These are phyloP conservation scores for Firmiana major DNA, from an alignment of 345 rosid species.

Conservation along the genomic window DNA sequence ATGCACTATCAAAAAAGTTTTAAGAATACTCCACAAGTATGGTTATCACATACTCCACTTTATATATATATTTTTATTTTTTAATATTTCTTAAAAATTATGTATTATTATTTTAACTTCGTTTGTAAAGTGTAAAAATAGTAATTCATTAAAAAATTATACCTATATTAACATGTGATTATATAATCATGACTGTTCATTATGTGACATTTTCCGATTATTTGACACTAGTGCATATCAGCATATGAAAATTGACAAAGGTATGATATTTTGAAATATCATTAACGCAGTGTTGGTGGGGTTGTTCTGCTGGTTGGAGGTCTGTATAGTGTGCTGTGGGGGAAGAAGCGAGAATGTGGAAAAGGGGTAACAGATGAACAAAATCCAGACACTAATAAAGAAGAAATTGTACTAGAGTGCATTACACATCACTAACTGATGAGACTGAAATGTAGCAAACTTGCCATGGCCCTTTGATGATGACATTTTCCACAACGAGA, in stretches of 20 bases:
- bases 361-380: slow-evolving; percentile 21
- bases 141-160: background rate
- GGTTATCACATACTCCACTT: too few relatives aligned
- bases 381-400: slow-evolving; percentile 25
- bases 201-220: background rate
- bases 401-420: slow-evolving; percentile 32
- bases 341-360: slow-evolving; percentile 57
- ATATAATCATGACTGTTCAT: background rate
- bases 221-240: background rate
- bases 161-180: background rate
- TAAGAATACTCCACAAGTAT: too few relatives aligned
- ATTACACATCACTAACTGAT: slow-evolving; percentile 21
- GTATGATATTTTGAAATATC: background rate
- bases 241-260: background rate
- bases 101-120: too few relatives aligned
- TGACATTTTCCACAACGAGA: background rate
- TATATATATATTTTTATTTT: too few relatives aligned
- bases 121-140: too few relatives aligned
- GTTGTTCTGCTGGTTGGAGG: slow-evolving; percentile 70
- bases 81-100: too few relatives aligned
- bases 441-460: background rate
- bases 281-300: slow-evolving; percentile 60
- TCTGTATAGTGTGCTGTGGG: slow-evolving; percentile 80
- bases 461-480: background rate
- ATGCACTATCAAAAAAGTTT: too few relatives aligned